Evolutionary conservation across 345 rosid genomes (phyloP).

Genomic region (Populus tremula): DNA sequence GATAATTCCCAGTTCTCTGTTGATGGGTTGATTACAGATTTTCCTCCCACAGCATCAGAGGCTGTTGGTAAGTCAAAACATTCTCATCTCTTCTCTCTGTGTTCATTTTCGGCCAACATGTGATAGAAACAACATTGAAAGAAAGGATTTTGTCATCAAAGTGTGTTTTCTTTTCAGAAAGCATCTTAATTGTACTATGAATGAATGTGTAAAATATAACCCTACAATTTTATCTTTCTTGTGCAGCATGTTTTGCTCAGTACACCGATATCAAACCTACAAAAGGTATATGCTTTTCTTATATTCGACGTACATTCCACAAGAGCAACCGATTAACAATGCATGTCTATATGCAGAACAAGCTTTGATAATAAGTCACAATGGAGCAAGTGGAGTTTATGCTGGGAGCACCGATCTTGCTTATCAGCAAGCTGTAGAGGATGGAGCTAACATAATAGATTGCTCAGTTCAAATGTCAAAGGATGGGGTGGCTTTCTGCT

Average conservation of each 20-base stretch:
- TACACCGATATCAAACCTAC: constrained; percentile 27
- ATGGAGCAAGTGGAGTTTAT: constrained; percentile 83
- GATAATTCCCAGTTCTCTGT: constrained; percentile 57
- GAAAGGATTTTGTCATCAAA: background rate
- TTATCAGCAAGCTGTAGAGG: constrained; percentile 68
- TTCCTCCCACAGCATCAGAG: constrained; percentile 72
- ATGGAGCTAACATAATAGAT: constrained; percentile 78
- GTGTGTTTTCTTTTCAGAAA: background rate
- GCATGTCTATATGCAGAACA: constrained; percentile 25
- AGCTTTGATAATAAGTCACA: constrained; percentile 60
- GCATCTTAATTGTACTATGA: background rate
- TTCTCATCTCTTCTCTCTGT: background rate
- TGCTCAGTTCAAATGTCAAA: constrained; percentile 83
- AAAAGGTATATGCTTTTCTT: constrained; percentile 29
- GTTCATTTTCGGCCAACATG: background rate
- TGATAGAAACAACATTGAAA: background rate
- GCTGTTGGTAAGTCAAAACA: constrained; percentile 49
- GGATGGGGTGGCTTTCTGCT: constrained; percentile 81
- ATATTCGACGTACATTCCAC: background rate
- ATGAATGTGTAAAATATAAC: background rate
- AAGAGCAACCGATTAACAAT: background rate
- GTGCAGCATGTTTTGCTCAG: constrained; percentile 64
- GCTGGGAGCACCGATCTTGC: constrained; percentile 85
- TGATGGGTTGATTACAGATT: constrained; percentile 82
- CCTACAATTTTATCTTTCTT: constrained; percentile 9